Evolutionary conservation across 768 basidiomycete species (phyloP).

Genomic region (Dentipellis sp.): DNA sequence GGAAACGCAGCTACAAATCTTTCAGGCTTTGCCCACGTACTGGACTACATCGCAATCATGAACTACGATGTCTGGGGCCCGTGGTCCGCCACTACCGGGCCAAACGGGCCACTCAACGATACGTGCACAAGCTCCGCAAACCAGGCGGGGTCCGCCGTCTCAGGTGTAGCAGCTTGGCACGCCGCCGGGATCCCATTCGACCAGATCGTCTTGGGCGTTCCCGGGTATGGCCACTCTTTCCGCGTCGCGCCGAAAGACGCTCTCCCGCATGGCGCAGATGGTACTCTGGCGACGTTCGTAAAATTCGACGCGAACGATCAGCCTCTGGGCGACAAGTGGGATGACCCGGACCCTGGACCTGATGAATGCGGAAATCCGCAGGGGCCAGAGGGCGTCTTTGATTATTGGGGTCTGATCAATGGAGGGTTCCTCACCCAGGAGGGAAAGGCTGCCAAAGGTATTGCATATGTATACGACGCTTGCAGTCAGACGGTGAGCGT

Average conservation of each 20-base stretch:
- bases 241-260: conserved; percentile 29
- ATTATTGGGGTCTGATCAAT: conserved; percentile 11
- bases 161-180: conserved; percentile 8
- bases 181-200: conserved; percentile 14
- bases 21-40: conserved; percentile 6
- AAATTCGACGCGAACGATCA: conserved; percentile 35
- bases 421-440: conserved; percentile 2
- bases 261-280: conserved; percentile 20
- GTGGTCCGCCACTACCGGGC: conserved; percentile 2
- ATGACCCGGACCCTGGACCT: conserved; percentile 14
- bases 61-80: conserved; percentile 13
- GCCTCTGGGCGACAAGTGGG: conserved; percentile 32
- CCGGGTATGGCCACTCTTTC: conserved; percentile 79
- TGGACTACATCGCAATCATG: conserved; percentile 12
- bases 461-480: conserved; percentile 45
- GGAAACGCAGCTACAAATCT: conserved; percentile 4
- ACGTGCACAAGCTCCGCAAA: background rate
- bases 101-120: conserved; percentile 12
- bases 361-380: conserved; percentile 27
- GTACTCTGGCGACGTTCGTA: conserved; percentile 39
- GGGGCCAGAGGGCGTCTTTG: conserved; percentile 6
- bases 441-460: conserved; percentile 23
- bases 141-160: conserved; percentile 5
- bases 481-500: conserved; percentile 67
- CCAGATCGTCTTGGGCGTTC: conserved; percentile 77